These are phyloP conservation scores for Ailanthus altissimus DNA, from an alignment of 345 rosid species.

Conservation along the genomic window DNA sequence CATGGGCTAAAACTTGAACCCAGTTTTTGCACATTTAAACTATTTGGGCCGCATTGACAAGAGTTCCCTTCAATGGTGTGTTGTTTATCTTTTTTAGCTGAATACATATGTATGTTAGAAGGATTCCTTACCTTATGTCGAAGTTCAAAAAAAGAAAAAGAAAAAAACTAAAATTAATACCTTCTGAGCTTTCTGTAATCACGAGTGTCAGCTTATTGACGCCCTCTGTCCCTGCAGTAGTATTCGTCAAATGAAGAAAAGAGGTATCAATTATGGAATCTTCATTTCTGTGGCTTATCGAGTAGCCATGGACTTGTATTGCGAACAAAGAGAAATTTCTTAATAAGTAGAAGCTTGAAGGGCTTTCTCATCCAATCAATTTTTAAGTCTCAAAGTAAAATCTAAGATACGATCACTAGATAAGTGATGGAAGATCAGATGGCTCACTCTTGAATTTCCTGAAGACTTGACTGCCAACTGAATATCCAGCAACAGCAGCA, in stretches of 20 bases:
- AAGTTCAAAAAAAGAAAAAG: too few relatives aligned
- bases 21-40: too few relatives aligned
- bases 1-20: too few relatives aligned
- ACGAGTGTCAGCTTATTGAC: too few relatives aligned
- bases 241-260: not conserved
- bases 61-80: too few relatives aligned
- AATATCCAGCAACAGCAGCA: constrained; percentile 32
- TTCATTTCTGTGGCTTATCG: not conserved
- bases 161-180: too few relatives aligned
- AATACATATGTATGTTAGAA: too few relatives aligned
- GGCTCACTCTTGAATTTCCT: constrained; percentile 13
- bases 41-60: too few relatives aligned
- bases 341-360: not conserved
- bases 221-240: not conserved
- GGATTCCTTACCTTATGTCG: too few relatives aligned
- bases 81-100: too few relatives aligned
- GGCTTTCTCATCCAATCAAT: not conserved
- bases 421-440: constrained; percentile 32
- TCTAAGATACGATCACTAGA: not conserved
- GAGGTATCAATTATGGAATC: not conserved
- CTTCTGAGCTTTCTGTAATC: too few relatives aligned
- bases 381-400: not conserved
- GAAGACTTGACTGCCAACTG: constrained; percentile 27
- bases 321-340: not conserved
- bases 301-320: not conserved